Percentiles rank a stretch among this genome's conserved stretches.
Evolutionary conservation across 164 flowering plant genomes (phyloP).

Genomic region (Berberis vulgaris): DNA sequence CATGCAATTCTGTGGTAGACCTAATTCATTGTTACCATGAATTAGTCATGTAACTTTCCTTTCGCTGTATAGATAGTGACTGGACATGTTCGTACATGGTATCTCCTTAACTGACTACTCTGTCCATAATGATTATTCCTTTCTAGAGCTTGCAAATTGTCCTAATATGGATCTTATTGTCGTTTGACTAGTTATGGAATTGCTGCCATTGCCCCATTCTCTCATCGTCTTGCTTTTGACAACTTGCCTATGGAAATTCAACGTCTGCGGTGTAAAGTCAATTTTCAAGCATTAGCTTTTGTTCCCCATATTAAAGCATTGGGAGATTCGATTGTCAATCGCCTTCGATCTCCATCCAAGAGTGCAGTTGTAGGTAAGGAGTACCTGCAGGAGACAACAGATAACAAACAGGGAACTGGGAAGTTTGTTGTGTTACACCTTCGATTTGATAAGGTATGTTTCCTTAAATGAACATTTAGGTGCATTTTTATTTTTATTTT

Average conservation of each 20-base stretch:
- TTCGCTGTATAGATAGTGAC: too few species aligned
- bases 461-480: too few species aligned
- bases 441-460: conserved; percentile 91
- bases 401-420: conserved; percentile 22
- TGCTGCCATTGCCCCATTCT: conserved; percentile 96
- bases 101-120: too few species aligned
- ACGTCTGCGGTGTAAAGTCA: conserved; percentile 87
- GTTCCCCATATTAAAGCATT: conserved; percentile 78
- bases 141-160: background rate
- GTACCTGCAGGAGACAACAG: conserved; percentile 25
- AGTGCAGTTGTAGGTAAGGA: conserved; percentile 15
- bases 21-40: too few species aligned
- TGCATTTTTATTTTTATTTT: too few species aligned
- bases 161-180: background rate
- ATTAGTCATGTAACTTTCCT: too few species aligned
- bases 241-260: conserved; percentile 78
- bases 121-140: too few species aligned
- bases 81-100: too few species aligned
- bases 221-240: conserved; percentile 93
- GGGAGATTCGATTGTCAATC: conserved; percentile 76
- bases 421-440: conserved; percentile 92
- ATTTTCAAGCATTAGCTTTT: conserved; percentile 76
- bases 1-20: too few species aligned
- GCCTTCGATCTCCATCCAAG: conserved; percentile 45
- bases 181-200: conserved; percentile 53